Conservation (phyloP, 176 grass and related monocot species). For the Oryza longistaminata region DNA sequence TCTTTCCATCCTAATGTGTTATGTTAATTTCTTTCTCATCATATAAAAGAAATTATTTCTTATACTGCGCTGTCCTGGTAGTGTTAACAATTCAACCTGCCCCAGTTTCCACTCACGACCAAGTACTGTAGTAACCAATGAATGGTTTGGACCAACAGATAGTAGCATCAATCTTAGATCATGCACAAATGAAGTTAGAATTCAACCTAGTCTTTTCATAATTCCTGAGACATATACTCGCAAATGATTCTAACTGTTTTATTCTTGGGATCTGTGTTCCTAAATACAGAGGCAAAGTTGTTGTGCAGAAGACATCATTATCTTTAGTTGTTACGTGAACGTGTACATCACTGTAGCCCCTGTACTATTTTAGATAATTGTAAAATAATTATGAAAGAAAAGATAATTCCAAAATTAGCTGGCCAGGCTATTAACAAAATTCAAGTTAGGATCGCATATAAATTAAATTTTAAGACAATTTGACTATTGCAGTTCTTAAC, state of each 20-base stretch:
- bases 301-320: neutral
- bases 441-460: neutral
- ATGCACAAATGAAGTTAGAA: too few species aligned
- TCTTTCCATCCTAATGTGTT: conserved; percentile 11
- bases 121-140: too few species aligned
- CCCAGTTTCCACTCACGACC: too few species aligned
- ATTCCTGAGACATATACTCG: neutral
- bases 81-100: too few species aligned
- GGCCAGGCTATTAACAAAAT: neutral
- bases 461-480: neutral
- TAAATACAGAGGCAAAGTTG: neutral
- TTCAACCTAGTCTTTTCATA: too few species aligned
- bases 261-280: neutral
- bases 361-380: neutral
- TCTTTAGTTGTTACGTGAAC: neutral
- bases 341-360: neutral
- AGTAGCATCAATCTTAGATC: too few species aligned
- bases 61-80: neutral
- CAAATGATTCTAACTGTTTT: neutral
- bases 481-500: neutral
- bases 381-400: neutral
- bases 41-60: neutral
- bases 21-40: neutral
- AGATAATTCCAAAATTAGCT: neutral
- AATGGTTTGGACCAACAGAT: too few species aligned